A percentile compares a stretch with the other conserved stretches of the same genome.
Evolutionary conservation across 306 rosid genomes (phyloP).

Genomic region (Gastrolobium villosum): DNA sequence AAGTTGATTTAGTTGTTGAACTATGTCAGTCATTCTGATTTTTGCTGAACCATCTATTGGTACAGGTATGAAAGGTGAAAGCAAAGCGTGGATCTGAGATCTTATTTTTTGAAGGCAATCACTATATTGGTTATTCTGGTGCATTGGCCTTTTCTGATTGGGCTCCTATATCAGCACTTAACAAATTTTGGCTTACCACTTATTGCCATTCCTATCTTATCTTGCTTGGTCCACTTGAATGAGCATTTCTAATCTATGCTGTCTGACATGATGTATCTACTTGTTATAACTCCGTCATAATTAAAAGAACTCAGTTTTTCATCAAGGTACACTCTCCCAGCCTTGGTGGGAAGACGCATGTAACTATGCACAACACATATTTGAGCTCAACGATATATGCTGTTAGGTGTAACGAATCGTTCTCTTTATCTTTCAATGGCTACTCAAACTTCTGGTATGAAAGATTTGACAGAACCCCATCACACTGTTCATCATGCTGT

Average conservation of each 20-base stretch:
- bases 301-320: slow-evolving; percentile 43
- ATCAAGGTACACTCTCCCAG: slow-evolving; percentile 46
- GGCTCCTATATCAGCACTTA: slow-evolving; percentile 23
- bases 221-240: slow-evolving; percentile 12
- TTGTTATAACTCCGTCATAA: slow-evolving; percentile 46
- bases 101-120: slow-evolving; percentile 17
- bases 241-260: slow-evolving; percentile 42
- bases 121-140: slow-evolving; percentile 34
- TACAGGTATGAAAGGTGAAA: slow-evolving; percentile 35
- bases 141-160: neutral
- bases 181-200: slow-evolving; percentile 6
- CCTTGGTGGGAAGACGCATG: slow-evolving; percentile 33
- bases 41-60: slow-evolving; percentile 26
- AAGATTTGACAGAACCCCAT: slow-evolving; percentile 66
- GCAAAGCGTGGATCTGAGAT: slow-evolving; percentile 19
- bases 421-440: slow-evolving; percentile 66
- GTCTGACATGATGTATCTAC: slow-evolving; percentile 37
- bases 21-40: slow-evolving; percentile 34
- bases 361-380: slow-evolving; percentile 64
- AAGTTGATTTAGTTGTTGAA: slow-evolving; percentile 35
- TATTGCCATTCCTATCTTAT: slow-evolving; percentile 24
- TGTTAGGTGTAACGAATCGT: slow-evolving; percentile 60
- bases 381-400: slow-evolving; percentile 71
- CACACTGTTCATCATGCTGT: slow-evolving; percentile 51
- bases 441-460: slow-evolving; percentile 64